Base-by-base conservation (phyloP, 2,329 filamentous ascomycete species). In the Didymella segeticola region DNA sequence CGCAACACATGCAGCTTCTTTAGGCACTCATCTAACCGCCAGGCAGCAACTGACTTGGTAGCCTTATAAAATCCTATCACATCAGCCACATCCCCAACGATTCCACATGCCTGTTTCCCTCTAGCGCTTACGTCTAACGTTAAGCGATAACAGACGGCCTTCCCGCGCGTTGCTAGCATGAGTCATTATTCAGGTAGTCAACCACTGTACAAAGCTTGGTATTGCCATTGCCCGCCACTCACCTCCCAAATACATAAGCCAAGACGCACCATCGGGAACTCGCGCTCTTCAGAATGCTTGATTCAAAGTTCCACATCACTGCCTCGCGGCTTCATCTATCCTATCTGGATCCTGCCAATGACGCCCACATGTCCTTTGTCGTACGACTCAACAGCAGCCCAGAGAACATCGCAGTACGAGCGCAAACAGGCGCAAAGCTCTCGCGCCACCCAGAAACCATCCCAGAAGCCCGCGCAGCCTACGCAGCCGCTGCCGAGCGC, bases 281-380 rank as follows among this genome's bases (percentile, higher is more conserved):
- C 15, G 19, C 15, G 26, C n/a, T 20, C 20, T 1, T 9, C 38
- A 57, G 42, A 10, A 71, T 70, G 4, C 87, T 76, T 75, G 89
- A 90, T 14, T 64, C 75, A 77, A 79, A 86, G 72, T 89, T 90
- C 81, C 84, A 90, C 2, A 74, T 63, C 69, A 89, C 87, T 0
- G 84, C 79, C 0, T 85, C 85, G 0, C 66, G 66, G 2, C 56
- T 68, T 12, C 53, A 62, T 34, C 33, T 68, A 7, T 62, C 60
- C 3, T 56, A 65, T 43, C 43, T 59, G 47, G 23, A 62, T 14
- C 57, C 66, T 5, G 39, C 47, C 15, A 55, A 60, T 11, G 53
- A 62, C 12, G 20, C 43, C 1, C 63, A 65, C 20, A 57, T 58
- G 49, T 50, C 55, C 22, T 68, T 62, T 22, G 25, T 57, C 3